Conservation (phyloP, 768 basidiomycete species). For the Suillus paluster region DNA sequence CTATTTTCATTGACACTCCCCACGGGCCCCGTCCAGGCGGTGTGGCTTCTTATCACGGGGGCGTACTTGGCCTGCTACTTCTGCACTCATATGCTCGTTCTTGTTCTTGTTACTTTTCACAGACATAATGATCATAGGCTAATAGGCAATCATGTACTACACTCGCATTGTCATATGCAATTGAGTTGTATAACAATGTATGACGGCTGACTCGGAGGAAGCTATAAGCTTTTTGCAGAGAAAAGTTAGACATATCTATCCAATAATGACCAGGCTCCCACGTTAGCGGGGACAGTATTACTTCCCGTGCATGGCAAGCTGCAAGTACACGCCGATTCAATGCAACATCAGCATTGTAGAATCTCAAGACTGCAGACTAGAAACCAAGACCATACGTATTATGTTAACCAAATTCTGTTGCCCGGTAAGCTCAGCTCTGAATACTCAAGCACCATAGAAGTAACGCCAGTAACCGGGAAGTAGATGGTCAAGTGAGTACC, state of each 20-base stretch:
- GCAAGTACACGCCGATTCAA: too few relatives aligned
- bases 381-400: too few relatives aligned
- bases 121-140: background rate
- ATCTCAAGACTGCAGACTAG: too few relatives aligned
- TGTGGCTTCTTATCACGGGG: background rate
- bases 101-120: background rate
- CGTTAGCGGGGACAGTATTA: too few relatives aligned
- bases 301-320: too few relatives aligned
- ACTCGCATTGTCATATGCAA: background rate
- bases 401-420: too few relatives aligned
- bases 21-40: background rate
- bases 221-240: too few relatives aligned
- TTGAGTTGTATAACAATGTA: too few relatives aligned
- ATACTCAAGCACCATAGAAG: slow-evolving; percentile 22
- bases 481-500: slow-evolving; percentile 39
- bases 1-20: background rate
- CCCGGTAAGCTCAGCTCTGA: background rate
- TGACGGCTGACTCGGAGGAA: background rate
- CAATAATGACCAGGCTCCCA: too few relatives aligned
- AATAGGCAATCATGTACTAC: background rate
- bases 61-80: background rate
- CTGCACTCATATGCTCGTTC: background rate
- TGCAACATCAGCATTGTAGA: too few relatives aligned
- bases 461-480: slow-evolving; percentile 42
- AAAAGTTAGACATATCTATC: too few relatives aligned